These are phyloP conservation scores for Ettlia oleoabundans DNA, from an alignment of 139 green algal species.

Conservation along the genomic window DNA sequence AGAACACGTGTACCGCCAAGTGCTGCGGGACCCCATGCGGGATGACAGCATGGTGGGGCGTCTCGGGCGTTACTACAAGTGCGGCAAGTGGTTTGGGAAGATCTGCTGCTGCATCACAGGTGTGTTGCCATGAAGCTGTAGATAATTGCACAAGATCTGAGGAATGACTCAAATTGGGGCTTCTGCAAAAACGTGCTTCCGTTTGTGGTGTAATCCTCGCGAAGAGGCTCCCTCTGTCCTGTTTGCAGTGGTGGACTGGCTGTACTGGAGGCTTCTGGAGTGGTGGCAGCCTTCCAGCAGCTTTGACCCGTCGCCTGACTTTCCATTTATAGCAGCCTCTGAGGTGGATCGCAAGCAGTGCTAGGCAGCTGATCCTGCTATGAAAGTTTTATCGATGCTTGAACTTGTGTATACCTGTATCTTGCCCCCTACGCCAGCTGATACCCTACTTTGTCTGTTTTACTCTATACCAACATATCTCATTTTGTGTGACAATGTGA, in stretches of 20 bases:
- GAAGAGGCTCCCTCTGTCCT: no score
- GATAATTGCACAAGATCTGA: no score
- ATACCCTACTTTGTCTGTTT: no score
- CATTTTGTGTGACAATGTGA: no score
- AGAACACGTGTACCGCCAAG: slow-evolving; percentile 76
- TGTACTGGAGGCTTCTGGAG: slow-evolving; percentile 67
- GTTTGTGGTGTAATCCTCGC: no score
- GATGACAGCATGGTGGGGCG: slow-evolving; percentile 55
- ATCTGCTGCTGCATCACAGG: slow-evolving; percentile 70
- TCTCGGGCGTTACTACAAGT: slow-evolving; percentile 59
- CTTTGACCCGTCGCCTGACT: slow-evolving; percentile 60
- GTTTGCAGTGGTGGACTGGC: slow-evolving; percentile 56
- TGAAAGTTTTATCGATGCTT: no score
- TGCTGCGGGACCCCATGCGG: neutral
- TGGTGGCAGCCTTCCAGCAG: slow-evolving; percentile 50
- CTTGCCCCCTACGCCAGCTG: no score
- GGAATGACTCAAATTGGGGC: no score
- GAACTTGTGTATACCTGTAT: no score
- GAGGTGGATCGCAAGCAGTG: neutral
- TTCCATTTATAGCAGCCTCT: neutral
- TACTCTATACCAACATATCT: no score
- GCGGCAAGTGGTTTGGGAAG: slow-evolving; percentile 72
- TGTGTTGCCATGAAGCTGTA: neutral
- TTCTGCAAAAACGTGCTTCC: no score
- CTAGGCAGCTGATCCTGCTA: no score